A percentile compares a stretch with the other conserved stretches of the same genome.
Conservation (phyloP, 305 asterid species). For the Solanum chacoense region DNA sequence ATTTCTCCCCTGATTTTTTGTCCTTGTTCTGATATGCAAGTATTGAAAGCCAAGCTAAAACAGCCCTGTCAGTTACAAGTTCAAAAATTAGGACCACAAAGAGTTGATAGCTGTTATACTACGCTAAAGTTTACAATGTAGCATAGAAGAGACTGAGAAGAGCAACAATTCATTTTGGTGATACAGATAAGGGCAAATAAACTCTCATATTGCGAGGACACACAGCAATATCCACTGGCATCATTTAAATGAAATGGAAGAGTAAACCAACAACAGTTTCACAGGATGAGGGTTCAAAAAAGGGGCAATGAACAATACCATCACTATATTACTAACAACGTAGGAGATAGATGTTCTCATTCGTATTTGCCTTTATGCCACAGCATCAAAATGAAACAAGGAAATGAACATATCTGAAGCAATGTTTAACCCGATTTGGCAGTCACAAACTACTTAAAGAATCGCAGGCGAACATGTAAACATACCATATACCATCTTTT, state of each 20-base stretch:
- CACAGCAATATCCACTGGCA: background rate
- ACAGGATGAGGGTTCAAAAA: background rate
- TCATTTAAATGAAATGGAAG: background rate
- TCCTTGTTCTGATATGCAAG: constrained; percentile 74
- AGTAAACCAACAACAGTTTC: background rate
- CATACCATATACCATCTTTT: constrained; percentile 95
- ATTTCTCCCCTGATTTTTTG: constrained; percentile 61
- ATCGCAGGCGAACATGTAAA: constrained; percentile 6
- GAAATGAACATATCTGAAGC: background rate
- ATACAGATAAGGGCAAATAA: background rate
- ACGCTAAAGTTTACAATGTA: background rate
- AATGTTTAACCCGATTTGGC: background rate
- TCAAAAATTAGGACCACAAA: background rate
- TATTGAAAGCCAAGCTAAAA: constrained; percentile 93
- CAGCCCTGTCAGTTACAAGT: constrained; percentile 55
- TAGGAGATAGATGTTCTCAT: background rate
- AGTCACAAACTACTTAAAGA: background rate
- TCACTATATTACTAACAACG: background rate
- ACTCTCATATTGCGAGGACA: background rate
- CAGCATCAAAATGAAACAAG: background rate
- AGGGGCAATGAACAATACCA: background rate
- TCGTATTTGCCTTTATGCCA: background rate
- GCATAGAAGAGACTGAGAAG: background rate
- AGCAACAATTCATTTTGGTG: background rate
- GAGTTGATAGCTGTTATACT: background rate